Conservation (phyloP, 176 grass and related monocot species). For the Avena sativa region DNA sequence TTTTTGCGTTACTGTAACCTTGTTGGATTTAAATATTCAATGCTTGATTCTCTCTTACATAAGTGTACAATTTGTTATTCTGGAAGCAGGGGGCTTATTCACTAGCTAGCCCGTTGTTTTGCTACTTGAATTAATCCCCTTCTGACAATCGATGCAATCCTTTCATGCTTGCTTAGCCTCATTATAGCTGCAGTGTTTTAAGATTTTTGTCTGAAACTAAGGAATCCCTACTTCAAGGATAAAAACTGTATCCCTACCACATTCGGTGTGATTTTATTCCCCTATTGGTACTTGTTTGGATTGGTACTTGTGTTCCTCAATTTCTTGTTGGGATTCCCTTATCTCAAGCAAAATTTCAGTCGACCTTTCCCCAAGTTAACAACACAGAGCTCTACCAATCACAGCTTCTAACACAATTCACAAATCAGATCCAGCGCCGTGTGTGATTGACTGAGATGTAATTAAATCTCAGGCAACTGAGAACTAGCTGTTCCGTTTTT, state of each 20-base stretch:
- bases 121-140: slow-evolving; percentile 38
- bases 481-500: neutral
- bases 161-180: slow-evolving; percentile 1
- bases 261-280: neutral
- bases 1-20: slow-evolving; percentile 35
- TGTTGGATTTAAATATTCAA: slow-evolving; percentile 25
- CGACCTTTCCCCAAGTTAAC: neutral
- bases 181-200: neutral
- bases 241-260: neutral
- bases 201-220: slow-evolving; percentile 18
- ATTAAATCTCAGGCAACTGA: neutral
- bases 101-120: slow-evolving; percentile 35
- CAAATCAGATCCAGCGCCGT: neutral
- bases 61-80: slow-evolving; percentile 39
- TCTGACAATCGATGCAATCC: slow-evolving; percentile 10
- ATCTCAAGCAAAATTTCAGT: neutral
- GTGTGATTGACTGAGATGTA: neutral
- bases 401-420: neutral
- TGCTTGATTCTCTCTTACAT: slow-evolving; percentile 37
- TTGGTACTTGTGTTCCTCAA: neutral
- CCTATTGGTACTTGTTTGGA: neutral
- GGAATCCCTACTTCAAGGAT: neutral
- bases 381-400: neutral
- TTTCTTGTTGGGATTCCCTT: neutral
- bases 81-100: slow-evolving; percentile 26